Percentiles rank a stretch among this genome's conserved stretches.
Evolutionary conservation across 495 filamentous ascomycete species (phyloP).

Genomic region (Polyplosphaeria fusca): DNA sequence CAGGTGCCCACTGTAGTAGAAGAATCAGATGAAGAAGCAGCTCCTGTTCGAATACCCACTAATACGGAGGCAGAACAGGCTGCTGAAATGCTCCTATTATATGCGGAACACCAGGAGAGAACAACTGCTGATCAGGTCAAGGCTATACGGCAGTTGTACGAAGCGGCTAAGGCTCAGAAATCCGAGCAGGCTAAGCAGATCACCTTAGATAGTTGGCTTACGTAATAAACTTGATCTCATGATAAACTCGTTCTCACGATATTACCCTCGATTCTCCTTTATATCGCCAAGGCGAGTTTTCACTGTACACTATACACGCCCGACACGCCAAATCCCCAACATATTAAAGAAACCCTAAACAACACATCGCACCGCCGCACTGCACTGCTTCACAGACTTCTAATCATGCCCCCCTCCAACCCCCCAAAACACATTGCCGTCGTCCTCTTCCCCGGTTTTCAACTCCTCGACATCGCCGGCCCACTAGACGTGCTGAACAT

Average conservation of each 20-base stretch:
- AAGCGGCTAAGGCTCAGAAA: no score
- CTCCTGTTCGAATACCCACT: no score
- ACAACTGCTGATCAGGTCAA: no score
- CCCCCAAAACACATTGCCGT: constrained; percentile 37
- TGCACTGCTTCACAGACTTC: background rate
- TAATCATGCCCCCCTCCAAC: background rate
- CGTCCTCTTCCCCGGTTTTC: constrained; percentile 52
- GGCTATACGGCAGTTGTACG: no score
- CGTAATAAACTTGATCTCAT: background rate
- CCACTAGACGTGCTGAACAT: constrained; percentile 61
- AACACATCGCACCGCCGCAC: background rate
- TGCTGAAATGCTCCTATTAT: no score
- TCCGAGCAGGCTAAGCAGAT: no score
- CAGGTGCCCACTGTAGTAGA: no score
- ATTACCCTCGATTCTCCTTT: no score
- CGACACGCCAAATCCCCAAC: background rate
- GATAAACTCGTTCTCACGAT: background rate
- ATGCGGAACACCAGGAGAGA: no score
- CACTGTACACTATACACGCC: background rate
- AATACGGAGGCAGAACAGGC: no score
- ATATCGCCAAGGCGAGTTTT: no score
- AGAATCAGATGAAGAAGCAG: no score
- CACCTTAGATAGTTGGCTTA: background rate
- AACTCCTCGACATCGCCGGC: constrained; percentile 56
- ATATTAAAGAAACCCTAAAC: background rate